Evolutionary conservation across 2,329 filamentous ascomycete genomes (phyloP), one percentile per base, ranked within the genome.

Genomic region (Stromatinia cepivora): DNA sequence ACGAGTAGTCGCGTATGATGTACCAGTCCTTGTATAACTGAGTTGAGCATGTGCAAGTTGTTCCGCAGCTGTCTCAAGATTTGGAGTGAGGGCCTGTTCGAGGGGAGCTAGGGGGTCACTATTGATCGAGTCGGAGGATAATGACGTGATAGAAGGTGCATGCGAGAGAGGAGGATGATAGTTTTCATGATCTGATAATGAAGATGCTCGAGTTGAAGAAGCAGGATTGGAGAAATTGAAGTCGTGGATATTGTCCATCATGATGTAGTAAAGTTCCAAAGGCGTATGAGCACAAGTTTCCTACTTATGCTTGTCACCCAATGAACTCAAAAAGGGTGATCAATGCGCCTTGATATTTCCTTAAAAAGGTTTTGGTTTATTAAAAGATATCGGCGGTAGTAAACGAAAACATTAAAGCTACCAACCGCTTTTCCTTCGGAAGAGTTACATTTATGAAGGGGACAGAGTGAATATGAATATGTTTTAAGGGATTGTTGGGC

Each of bases 1-100:
- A 36, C 78, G 79, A 65, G 79, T 81, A 7, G 82, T 84, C 13
- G 79, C 79, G 45, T 81, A 76, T 1, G 83, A 84, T 2, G 82
- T 82, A 25, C 80, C 79, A 52, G 81, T 81, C 66, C 78, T 79
- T 15, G 80, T 78, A 54, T 81, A 73, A 8, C 78, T 79, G 15
- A 81, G 77, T 20, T 76, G 71, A 36, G 72, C 66, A 28, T 78
- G 79, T 42, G 78, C 80, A 46, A 77, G 73, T 58, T 79, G 77
- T 73, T 83, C 81, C 20, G 77, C 78, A 42, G 81, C 80, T 1
- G 78, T 81, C 71, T 81, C 79, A 39, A 80, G 72, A 50, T 79
- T 76, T 5, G 74, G 73, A 13, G 81, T 81, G 45, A 81, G 72
- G 56, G 79, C 81, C 67, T 78, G 79, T 71, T 82, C 80, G 22